Evolutionary conservation across 1,284 basidiomycete species (phyloP).

Genomic region (Ceraceosorus guamensis): DNA sequence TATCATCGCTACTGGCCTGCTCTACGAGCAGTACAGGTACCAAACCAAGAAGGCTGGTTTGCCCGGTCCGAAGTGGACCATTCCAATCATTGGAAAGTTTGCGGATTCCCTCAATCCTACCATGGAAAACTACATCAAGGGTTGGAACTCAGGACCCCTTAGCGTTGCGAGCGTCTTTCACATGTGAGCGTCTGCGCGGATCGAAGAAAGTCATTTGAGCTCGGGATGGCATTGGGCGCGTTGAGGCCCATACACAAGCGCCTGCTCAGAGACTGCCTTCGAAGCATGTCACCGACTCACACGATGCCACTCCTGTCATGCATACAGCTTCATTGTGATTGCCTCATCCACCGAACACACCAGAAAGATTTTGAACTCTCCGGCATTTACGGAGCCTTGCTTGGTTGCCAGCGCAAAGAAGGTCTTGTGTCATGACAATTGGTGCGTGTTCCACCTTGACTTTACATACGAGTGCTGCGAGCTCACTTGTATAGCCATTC

Average conservation of each 20-base stretch:
- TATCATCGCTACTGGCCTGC: constrained; percentile 27
- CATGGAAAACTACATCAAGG: constrained; percentile 45
- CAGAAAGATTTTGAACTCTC: constrained; percentile 47
- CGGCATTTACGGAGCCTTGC: constrained; percentile 59
- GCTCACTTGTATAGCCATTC: too few relatives aligned
- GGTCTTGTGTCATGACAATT: constrained; percentile 80
- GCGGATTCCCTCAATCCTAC: constrained; percentile 43
- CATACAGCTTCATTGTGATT: constrained; percentile 44
- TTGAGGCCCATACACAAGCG: not conserved
- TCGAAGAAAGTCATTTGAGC: not conserved
- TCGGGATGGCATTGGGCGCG: not conserved
- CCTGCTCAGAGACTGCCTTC: constrained; percentile 4
- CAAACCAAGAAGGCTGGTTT: constrained; percentile 37
- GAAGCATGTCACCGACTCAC: too few relatives aligned
- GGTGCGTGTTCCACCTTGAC: constrained; percentile 57
- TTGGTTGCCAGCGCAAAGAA: constrained; percentile 88
- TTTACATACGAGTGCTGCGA: too few relatives aligned
- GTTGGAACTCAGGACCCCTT: constrained; percentile 47
- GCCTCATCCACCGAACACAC: constrained; percentile 45
- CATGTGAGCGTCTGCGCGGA: constrained; percentile 31
- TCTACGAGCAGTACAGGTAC: constrained; percentile 38
- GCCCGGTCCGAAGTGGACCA: constrained; percentile 45
- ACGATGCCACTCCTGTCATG: not conserved
- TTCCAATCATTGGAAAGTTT: constrained; percentile 48
- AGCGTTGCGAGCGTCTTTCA: constrained; percentile 47